phyloP scores from a whole-genome alignment of 169 alveolate genomes.

The Eimeria maxima region DNA sequence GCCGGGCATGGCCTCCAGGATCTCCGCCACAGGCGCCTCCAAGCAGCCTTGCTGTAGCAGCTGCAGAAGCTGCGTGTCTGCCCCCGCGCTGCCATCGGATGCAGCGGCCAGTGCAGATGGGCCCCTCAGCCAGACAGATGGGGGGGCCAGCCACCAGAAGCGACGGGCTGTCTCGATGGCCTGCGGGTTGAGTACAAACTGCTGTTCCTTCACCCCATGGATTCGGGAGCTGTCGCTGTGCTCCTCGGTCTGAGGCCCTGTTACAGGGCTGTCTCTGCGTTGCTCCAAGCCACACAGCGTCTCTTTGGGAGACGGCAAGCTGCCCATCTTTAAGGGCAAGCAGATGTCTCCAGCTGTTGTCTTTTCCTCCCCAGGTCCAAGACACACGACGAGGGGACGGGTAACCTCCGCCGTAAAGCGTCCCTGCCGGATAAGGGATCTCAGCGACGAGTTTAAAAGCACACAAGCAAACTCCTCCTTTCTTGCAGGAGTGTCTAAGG shows the following conservation, averaged over 20 bases:
- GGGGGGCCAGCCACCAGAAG: conserved; percentile 74
- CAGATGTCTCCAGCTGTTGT: background rate
- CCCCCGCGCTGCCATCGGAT: background rate
- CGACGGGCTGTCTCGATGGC: conserved; percentile 52
- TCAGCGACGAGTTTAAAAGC: background rate
- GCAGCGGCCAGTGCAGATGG: conserved; percentile 13
- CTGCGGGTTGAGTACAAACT: conserved; percentile 11
- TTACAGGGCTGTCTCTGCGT: background rate
- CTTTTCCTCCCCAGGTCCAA: background rate
- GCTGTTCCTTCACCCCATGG: background rate
- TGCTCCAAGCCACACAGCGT: background rate
- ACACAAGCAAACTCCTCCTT: background rate
- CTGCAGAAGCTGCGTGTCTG: conserved; percentile 50
- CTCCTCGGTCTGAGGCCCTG: background rate
- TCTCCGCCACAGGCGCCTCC: conserved; percentile 51
- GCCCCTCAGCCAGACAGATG: background rate
- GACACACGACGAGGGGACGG: conserved; percentile 1
- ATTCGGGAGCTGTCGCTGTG: background rate
- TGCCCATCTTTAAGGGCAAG: conserved; percentile 23
- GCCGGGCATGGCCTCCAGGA: background rate
- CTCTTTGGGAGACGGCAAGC: background rate
- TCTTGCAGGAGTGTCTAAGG: background rate
- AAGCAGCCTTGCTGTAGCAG: conserved; percentile 78
- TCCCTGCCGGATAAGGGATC: conserved; percentile 18
- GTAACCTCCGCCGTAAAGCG: conserved; percentile 31